A percentile compares a stretch with the other conserved stretches of the same genome.
These are phyloP conservation scores for Pyrenophora tritici-repentis DNA, from an alignment of 2,329 filamentous ascomycete species.

Conservation along the genomic window DNA sequence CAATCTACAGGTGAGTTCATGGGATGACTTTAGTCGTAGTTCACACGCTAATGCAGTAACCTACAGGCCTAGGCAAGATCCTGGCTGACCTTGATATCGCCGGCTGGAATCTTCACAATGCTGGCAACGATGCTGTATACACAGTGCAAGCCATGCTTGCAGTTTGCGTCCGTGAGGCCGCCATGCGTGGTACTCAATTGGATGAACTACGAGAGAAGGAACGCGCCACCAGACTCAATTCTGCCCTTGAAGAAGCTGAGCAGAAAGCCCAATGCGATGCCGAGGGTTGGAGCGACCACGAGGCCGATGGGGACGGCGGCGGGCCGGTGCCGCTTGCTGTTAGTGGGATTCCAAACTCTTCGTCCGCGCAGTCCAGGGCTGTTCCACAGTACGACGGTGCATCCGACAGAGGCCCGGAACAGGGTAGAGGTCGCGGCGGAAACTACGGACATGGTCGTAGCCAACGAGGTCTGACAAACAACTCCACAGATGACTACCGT, in stretches of 20 bases:
- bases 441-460: conserved; percentile 1
- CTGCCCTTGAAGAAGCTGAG: conserved; percentile 34
- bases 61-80: conserved; percentile 63
- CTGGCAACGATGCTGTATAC: conserved; percentile 82
- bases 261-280: conserved; percentile 48
- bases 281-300: conserved; percentile 46
- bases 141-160: conserved; percentile 75
- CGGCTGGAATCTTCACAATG: conserved; percentile 77
- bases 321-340: conserved; percentile 28
- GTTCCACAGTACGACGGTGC: conserved; percentile 5
- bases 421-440: background rate
- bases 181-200: conserved; percentile 37
- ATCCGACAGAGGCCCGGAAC: background rate
- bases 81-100: conserved; percentile 67
- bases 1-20: conserved; percentile 49
- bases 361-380: background rate
- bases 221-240: conserved; percentile 29
- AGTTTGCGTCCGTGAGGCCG: conserved; percentile 57
- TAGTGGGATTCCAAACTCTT: conserved; percentile 3
- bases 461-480: background rate
- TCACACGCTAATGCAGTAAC: conserved; percentile 41
- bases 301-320: conserved; percentile 46
- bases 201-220: conserved; percentile 31
- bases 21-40: no score
- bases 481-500: background rate